Conservation (phyloP, 2,329 filamentous ascomycete species). For the Aspergillus persii region DNA sequence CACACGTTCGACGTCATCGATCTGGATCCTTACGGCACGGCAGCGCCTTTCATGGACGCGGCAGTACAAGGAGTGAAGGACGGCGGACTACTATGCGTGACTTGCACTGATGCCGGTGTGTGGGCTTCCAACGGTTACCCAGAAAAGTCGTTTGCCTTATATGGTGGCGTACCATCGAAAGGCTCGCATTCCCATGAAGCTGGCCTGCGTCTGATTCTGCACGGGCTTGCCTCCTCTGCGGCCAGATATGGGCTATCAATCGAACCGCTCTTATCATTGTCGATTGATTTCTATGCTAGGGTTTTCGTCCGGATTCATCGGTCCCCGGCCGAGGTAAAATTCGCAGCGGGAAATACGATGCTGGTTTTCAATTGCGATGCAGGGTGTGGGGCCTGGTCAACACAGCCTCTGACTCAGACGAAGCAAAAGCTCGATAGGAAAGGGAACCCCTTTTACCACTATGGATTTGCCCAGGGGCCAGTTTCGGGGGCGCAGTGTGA, state of each 20-base stretch:
- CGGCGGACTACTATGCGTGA: conserved; percentile 88
- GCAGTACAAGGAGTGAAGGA: conserved; percentile 84
- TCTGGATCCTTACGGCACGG: conserved; percentile 92
- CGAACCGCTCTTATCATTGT: conserved; percentile 86
- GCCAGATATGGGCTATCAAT: conserved; percentile 83
- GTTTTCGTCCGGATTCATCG: conserved; percentile 81
- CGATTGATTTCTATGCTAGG: conserved; percentile 92
- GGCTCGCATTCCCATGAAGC: conserved; percentile 84
- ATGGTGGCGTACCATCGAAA: conserved; percentile 85
- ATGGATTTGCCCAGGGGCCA: conserved; percentile 70
- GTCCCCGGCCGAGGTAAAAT: conserved; percentile 83
- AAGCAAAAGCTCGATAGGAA: conserved; percentile 68
- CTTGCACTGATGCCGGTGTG: conserved; percentile 92
- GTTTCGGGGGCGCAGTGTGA: conserved; percentile 65
- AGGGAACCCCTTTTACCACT: conserved; percentile 71
- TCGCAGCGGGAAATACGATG: conserved; percentile 88
- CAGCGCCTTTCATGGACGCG: conserved; percentile 86
- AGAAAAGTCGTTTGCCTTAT: conserved; percentile 91
- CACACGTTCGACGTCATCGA: conserved; percentile 85
- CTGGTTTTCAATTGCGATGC: conserved; percentile 84
- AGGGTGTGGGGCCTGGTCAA: conserved; percentile 89
- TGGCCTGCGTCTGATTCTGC: conserved; percentile 79
- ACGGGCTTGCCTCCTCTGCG: conserved; percentile 75
- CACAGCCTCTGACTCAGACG: conserved; percentile 72
- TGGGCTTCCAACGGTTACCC: conserved; percentile 93